Conservation (phyloP, 176 grass and related monocot genomes). For the Coix lacrymajobi region DNA sequence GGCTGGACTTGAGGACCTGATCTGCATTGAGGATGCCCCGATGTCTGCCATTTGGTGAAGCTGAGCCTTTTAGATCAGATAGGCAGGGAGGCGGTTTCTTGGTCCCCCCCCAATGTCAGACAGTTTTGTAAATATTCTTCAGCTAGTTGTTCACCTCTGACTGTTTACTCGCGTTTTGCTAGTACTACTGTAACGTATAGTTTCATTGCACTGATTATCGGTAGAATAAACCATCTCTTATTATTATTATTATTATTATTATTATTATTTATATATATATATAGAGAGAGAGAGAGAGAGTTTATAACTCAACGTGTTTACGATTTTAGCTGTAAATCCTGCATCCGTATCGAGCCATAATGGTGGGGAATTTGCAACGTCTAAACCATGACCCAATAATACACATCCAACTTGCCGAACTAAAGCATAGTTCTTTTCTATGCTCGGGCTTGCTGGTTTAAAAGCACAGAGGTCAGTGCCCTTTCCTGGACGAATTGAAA, state of each 20-base stretch:
- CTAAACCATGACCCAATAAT: no score
- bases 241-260: no score
- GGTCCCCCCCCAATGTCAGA: neutral
- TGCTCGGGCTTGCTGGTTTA: neutral
- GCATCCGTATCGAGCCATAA: no score
- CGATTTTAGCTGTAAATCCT: neutral
- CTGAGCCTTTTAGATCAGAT: conserved; percentile 13
- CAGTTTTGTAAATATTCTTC: conserved; percentile 48
- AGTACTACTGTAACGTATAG: neutral
- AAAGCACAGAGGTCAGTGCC: neutral
- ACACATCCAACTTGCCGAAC: no score
- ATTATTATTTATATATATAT: no score
- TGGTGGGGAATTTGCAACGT: no score
- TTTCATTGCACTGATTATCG: conserved; percentile 14
- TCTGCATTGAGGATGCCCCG: conserved; percentile 36
- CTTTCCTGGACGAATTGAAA: neutral
- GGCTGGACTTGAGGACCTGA: conserved; percentile 61
- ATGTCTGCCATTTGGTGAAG: conserved; percentile 50
- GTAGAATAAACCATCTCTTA: neutral
- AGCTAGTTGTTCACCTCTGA: conserved; percentile 9
- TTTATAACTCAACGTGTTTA: neutral
- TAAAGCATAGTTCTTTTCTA: neutral
- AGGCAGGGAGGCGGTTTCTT: neutral
- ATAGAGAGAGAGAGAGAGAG: no score
- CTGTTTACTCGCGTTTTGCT: conserved; percentile 4